phyloP scores from a whole-genome alignment of 73 alveolate genomes.

The Halteria grandinella region DNA sequence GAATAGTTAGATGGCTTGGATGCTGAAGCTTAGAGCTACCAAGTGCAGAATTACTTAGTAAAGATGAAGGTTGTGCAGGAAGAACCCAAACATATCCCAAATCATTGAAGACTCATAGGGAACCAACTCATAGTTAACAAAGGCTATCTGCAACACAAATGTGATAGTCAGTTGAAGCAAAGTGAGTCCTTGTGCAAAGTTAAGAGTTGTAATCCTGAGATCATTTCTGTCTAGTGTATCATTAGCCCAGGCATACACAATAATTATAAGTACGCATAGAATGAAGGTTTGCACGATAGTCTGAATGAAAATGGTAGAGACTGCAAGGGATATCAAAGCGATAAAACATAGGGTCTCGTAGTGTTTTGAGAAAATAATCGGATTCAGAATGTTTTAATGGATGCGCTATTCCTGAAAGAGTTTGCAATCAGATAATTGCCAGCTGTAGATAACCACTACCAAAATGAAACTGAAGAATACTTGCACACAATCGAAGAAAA shows the following conservation, averaged over 20 bases:
- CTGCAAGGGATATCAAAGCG: neutral
- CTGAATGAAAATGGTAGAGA: neutral
- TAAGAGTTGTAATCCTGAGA: neutral
- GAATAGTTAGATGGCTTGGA: conserved; percentile 2
- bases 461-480: conserved; percentile 20
- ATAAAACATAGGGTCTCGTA: neutral
- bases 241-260: conserved; percentile 28
- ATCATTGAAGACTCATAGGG: neutral
- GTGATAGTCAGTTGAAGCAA: neutral
- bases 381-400: neutral
- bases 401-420: neutral
- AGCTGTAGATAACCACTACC: neutral
- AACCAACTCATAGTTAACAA: neutral
- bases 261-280: conserved; percentile 14
- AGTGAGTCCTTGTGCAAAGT: neutral
- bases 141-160: conserved; percentile 15
- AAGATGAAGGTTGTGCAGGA: neutral
- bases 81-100: conserved; percentile 31
- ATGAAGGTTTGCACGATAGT: too few relatives aligned
- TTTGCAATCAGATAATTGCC: conserved; percentile 2
- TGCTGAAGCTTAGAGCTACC: neutral
- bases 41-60: conserved; percentile 2
- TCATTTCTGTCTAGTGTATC: conserved; percentile 11
- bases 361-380: neutral
- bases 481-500: conserved; percentile 28